Evolutionary conservation across 176 grass and related monocot species (phyloP).

Genomic region (Thinopyrum elongatum): DNA sequence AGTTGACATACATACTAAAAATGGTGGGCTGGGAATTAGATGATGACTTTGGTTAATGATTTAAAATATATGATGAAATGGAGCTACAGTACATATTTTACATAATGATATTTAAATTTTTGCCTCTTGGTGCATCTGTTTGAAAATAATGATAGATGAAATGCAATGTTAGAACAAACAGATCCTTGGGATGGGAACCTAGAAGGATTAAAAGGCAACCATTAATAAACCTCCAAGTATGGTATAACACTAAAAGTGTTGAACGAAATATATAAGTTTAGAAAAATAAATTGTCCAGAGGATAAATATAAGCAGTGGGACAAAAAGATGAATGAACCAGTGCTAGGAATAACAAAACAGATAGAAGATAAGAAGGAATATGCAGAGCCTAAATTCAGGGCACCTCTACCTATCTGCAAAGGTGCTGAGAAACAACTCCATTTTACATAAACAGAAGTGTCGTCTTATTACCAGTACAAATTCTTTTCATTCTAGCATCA

Average conservation of each 20-base stretch:
- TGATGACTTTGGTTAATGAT: neutral
- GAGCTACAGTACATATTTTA: neutral
- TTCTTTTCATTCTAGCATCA: too few relatives aligned
- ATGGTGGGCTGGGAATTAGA: neutral
- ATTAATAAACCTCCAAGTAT: constrained; percentile 1
- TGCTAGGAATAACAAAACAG: neutral
- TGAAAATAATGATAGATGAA: constrained; percentile 97
- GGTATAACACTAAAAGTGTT: neutral
- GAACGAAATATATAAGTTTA: neutral
- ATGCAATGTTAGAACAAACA: constrained; percentile 88
- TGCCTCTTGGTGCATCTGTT: constrained; percentile 85
- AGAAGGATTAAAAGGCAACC: neutral
- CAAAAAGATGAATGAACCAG: neutral
- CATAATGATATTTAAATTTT: neutral
- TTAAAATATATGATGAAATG: neutral
- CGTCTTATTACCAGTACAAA: too few relatives aligned
- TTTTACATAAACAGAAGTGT: neutral
- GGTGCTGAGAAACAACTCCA: neutral
- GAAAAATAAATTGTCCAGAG: neutral
- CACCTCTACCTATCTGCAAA: neutral
- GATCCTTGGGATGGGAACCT: constrained; percentile 97
- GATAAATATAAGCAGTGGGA: neutral
- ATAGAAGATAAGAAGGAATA: neutral
- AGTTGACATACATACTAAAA: neutral
- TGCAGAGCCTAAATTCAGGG: neutral